Conservation (phyloP, 148 eudicot genomes). For the Amaranthus hypochondriacus region DNA sequence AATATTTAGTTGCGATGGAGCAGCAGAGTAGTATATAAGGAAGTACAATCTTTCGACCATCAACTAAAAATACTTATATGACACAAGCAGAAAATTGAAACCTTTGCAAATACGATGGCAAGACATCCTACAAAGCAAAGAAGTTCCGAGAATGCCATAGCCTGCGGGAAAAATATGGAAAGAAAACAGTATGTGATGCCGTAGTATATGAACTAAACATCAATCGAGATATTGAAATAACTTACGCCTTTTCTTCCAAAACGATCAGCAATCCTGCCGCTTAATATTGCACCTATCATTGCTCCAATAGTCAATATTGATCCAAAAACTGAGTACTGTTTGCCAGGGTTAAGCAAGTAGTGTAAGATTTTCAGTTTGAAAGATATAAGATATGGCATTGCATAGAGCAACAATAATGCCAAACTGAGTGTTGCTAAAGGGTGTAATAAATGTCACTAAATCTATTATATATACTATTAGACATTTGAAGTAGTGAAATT, state of each 20-base stretch:
- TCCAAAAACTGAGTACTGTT: conserved; percentile 52
- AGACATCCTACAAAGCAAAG: conserved; percentile 57
- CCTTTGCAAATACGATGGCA: conserved; percentile 57
- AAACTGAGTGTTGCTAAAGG: background rate
- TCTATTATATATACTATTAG: background rate
- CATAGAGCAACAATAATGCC: background rate
- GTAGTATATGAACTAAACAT: background rate
- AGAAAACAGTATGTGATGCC: background rate
- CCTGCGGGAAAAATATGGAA: conserved; percentile 28
- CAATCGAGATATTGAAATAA: background rate
- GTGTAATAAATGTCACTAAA: background rate
- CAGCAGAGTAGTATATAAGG: background rate
- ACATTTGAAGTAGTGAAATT: too few species aligned
- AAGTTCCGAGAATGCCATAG: conserved; percentile 62
- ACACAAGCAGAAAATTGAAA: conserved; percentile 15
- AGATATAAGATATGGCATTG: background rate
- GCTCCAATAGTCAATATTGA: conserved; percentile 55
- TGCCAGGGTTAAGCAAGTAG: background rate
- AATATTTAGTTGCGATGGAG: too few species aligned
- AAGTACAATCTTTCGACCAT: background rate
- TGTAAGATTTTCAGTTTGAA: background rate
- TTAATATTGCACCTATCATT: conserved; percentile 49
- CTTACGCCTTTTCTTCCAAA: conserved; percentile 50
- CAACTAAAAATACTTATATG: background rate
- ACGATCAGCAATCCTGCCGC: conserved; percentile 46